Evolutionary conservation across 805 yeast species (phyloP).

Genomic region (Candida yuanshanica): DNA sequence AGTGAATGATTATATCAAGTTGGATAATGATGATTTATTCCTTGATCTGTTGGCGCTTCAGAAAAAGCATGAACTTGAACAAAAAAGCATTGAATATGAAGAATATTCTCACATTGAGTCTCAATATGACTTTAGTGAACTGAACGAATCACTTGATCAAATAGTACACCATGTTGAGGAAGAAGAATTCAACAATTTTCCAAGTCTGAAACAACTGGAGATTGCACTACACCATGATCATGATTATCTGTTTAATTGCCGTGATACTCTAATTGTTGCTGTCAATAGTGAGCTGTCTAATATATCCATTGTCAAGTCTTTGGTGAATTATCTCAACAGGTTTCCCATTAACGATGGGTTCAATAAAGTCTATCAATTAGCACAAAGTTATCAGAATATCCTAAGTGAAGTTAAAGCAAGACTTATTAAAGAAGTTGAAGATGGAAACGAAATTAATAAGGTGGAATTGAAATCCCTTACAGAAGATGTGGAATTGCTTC

Average conservation of each 20-base stretch:
- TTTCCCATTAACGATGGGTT: background rate
- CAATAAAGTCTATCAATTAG: slow-evolving; percentile 4
- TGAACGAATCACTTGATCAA: slow-evolving; percentile 2
- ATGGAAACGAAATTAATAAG: slow-evolving; percentile 2
- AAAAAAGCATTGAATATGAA: slow-evolving; percentile 1
- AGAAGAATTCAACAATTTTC: slow-evolving; percentile 6
- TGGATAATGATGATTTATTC: slow-evolving; percentile 1
- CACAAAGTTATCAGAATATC: background rate
- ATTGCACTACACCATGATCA: background rate
- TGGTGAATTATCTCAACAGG: background rate
- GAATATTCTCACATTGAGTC: background rate
- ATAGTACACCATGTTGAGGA: slow-evolving; percentile 9
- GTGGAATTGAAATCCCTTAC: background rate
- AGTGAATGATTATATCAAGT: background rate
- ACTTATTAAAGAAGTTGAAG: background rate
- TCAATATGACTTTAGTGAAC: background rate
- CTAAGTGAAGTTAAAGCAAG: background rate
- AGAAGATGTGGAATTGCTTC: background rate
- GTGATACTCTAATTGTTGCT: background rate
- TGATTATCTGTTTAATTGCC: background rate
- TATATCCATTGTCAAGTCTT: background rate
- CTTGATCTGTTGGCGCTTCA: background rate
- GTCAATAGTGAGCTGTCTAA: background rate
- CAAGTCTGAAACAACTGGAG: slow-evolving; percentile 1
- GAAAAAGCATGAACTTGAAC: background rate